These are phyloP conservation scores for Termitomyces sp. DNA, from an alignment of 768 basidiomycete genomes.

Conservation along the genomic window DNA sequence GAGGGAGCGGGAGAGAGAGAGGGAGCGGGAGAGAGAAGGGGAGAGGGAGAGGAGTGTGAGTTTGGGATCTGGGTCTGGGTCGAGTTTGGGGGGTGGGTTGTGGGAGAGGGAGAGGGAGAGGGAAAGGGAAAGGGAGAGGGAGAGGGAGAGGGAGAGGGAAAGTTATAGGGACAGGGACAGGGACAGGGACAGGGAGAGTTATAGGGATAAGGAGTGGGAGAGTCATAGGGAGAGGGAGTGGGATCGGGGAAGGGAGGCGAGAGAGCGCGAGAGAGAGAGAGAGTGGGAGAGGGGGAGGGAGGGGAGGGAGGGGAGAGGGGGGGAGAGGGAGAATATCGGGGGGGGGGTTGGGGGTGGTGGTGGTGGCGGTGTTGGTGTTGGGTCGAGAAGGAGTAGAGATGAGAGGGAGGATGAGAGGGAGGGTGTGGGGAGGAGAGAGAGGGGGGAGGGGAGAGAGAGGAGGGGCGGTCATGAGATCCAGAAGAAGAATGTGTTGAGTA, in stretches of 20 bases:
- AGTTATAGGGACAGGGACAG: conserved; percentile 5
- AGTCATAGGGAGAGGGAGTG: conserved; percentile 9
- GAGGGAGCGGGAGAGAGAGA: conserved; percentile 12
- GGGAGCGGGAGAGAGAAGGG: conserved; percentile 6
- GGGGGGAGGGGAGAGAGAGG: conserved; percentile 16
- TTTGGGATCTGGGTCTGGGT: too few species aligned
- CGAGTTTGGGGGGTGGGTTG: conserved; percentile 13
- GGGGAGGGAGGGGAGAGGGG: not conserved
- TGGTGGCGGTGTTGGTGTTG: not conserved
- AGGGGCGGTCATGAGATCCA: conserved; percentile 25
- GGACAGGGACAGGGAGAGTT: conserved; percentile 20
- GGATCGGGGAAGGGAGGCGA: too few species aligned
- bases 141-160: conserved; percentile 1
- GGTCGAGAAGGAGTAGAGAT: conserved; percentile 11
- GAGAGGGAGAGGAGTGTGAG: conserved; percentile 12
- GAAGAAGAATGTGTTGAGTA: conserved; percentile 70
- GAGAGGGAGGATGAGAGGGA: conserved; percentile 13
- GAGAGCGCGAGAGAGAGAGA: not conserved
- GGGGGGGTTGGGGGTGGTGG: too few species aligned
- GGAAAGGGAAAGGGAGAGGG: conserved; percentile 11
- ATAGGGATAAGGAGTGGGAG: conserved; percentile 7
- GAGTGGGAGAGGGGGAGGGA: not conserved
- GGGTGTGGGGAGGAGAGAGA: conserved; percentile 22
- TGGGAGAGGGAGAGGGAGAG: conserved; percentile 11
- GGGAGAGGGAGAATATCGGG: not conserved